These are phyloP conservation scores for Fusarium sp. DNA, from an alignment of 2,329 filamentous ascomycete species.

Conservation along the genomic window DNA sequence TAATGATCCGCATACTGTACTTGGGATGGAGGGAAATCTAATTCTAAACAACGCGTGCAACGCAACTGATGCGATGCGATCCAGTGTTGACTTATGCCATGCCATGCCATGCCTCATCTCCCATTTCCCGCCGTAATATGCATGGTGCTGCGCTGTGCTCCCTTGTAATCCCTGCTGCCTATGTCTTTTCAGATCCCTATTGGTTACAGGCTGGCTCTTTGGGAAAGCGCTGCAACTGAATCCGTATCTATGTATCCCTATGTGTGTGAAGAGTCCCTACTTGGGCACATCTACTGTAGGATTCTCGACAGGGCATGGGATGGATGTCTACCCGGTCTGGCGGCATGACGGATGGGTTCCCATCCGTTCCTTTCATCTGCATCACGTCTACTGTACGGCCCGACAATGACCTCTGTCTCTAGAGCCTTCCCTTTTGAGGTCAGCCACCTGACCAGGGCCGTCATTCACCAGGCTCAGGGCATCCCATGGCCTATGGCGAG, in stretches of 20 bases:
- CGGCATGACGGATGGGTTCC: slow-evolving; percentile 37
- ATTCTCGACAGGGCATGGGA: slow-evolving; percentile 17
- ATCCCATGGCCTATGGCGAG: slow-evolving; percentile 36
- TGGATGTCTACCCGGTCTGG: slow-evolving; percentile 17
- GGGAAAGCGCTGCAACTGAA: slow-evolving; percentile 21
- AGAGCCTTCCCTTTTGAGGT: slow-evolving; percentile 41
- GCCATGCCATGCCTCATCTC: slow-evolving; percentile 34
- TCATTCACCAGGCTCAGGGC: slow-evolving; percentile 22
- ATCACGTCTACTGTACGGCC: slow-evolving; percentile 28
- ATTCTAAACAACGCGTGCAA: background rate
- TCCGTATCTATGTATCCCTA: slow-evolving; percentile 8
- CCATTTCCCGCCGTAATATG: slow-evolving; percentile 31
- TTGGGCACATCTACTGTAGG: slow-evolving; percentile 13
- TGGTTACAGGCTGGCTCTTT: slow-evolving; percentile 17
- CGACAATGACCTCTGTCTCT: slow-evolving; percentile 34
- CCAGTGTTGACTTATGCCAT: slow-evolving; percentile 8
- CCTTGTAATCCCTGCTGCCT: slow-evolving; percentile 21
- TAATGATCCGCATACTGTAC: slow-evolving; percentile 11
- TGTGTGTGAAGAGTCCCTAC: slow-evolving; percentile 16
- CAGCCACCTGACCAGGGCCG: slow-evolving; percentile 42
- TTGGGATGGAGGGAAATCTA: background rate
- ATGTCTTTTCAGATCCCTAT: slow-evolving; percentile 8
- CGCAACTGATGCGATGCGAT: slow-evolving; percentile 4
- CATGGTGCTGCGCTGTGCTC: slow-evolving; percentile 23
- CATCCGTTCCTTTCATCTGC: slow-evolving; percentile 39